Base-by-base conservation (phyloP, 495 filamentous ascomycete genomes). In the Acidiella bohemica region DNA sequence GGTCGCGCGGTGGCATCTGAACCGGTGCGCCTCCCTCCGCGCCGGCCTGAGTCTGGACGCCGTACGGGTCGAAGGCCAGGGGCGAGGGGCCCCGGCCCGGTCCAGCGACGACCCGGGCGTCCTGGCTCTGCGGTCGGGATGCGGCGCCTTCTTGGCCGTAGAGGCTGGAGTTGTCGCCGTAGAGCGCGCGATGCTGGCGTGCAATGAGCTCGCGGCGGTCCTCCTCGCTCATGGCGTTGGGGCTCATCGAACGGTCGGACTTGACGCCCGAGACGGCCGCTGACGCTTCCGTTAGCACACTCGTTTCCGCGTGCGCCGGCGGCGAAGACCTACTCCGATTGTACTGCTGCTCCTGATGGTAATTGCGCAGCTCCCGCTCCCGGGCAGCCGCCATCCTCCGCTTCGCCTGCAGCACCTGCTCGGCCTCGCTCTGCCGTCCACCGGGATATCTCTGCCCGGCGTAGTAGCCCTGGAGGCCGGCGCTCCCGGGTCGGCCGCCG, bases 281-380 rank as follows among this genome's bases (percentile, higher is more conserved):
- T 70, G 78, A 80, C 84, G 71, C 57, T n/a, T n/a, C n/a, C n/a
- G n/a, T n/a, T n/a, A n/a, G n/a, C n/a, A n/a, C n/a, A n/a, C n/a
- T n/a, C n/a, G n/a, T n/a, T n/a, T n/a, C n/a, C n/a, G n/a, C n/a
- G n/a, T n/a, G n/a, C n/a, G n/a, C n/a, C n/a, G n/a, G n/a, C n/a
- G n/a, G n/a, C n/a, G n/a, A n/a, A n/a, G n/a, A 50, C 64, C 50
- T 55, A 97, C 90, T 94, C 80, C 88, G 79, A 67, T 95, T 92
- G 71, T 92, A 96, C 76, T 97, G 90, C 72, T 97, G 90, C 71
- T 97, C 90, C 68, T 95, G 90, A 65, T 97, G 90, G 69, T 95
- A 96, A 66, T 97, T 97, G 64, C 90, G 84, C 63, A 97, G 76
- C 69, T 97, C 90, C 63, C 92, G 81, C 71, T 97, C 90, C 64